phyloP scores from a whole-genome alignment of 441 rosid genomes.

The Mallotus repandus region DNA sequence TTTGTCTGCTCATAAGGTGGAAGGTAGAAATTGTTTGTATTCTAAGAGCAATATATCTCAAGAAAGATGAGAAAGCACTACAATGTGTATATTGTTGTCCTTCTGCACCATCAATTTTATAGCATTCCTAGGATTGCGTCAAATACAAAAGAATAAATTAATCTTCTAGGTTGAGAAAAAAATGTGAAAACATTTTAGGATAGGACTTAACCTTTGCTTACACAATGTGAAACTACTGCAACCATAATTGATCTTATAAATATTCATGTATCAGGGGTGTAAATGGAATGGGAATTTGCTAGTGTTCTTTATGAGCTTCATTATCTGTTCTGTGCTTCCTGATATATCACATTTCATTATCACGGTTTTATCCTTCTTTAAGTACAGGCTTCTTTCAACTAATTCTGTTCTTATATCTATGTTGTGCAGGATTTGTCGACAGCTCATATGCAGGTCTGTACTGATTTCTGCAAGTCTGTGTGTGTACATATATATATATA shows the following conservation, averaged over 20 bases:
- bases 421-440: conserved; percentile 32
- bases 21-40: neutral
- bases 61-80: neutral
- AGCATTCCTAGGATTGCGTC: neutral
- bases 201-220: neutral
- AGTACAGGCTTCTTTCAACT: neutral
- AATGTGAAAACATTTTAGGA: neutral
- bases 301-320: neutral
- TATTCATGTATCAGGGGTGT: neutral
- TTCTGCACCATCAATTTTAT: neutral
- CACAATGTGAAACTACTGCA: neutral
- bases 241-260: neutral
- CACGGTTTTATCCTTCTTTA: neutral
- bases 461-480: conserved; percentile 7
- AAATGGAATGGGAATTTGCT: neutral
- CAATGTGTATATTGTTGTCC: neutral
- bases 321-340: neutral
- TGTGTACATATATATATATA: too few species aligned
- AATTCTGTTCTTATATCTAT: conserved; percentile 10
- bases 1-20: neutral
- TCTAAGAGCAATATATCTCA: neutral
- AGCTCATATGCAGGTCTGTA: conserved; percentile 36
- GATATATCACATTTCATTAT: neutral
- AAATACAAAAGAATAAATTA: neutral
- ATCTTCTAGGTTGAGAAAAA: too few species aligned